Evolutionary conservation across 2,329 filamentous ascomycete genomes (phyloP), one percentile per base, ranked within the genome.

Genomic region (Ceratocystis papillata): DNA sequence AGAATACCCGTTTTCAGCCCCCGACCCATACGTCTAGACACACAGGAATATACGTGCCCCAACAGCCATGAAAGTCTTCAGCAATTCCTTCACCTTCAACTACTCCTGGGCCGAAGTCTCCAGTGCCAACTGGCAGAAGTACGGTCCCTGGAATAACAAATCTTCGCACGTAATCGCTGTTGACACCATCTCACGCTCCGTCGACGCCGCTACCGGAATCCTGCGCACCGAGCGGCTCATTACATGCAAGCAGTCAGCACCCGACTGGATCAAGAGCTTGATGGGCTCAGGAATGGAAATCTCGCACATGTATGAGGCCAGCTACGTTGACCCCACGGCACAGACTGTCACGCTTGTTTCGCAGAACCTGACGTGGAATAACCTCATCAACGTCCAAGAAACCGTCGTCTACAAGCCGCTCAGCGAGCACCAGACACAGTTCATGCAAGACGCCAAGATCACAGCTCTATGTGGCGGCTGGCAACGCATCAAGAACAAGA

Each of bases 101-200:
- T 99, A 99, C 81, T 96, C 93, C 59, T 99, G 94, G 94, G 90
- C 96, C 73, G 93, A 97, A 77, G 94, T 99, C 45, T 96, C 91
- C 30, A 91, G 90, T 15, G 91, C 89, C 75, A 99, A 99, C 82
- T 99, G 94, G 94, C 88, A 87, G 72, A 99, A 99, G 77, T 99
- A 99, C 79, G 95, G 90, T 73, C 93, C 93, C 22, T 97, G 94
- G 93, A 99, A 99, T 80, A 89, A 96, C 76, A 94, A 96, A 79
- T 92, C 89, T n/a, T 90, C 91, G 50, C 94, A 99, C 77, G 94
- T 99, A 70, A 86, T 95, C 70, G 92, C 90, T 70, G 94, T 97
- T 73, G 94, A 99, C 79, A 97, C 93, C 15, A 78, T 99, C 72
- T 87, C 86, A 64, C 89, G 94, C 59, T 70, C 71, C 62, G 79